Percentiles rank a stretch among this genome's conserved stretches.
phyloP scores from a whole-genome alignment of 208 protist genomes.

The Strigomonas oncopelti region DNA sequence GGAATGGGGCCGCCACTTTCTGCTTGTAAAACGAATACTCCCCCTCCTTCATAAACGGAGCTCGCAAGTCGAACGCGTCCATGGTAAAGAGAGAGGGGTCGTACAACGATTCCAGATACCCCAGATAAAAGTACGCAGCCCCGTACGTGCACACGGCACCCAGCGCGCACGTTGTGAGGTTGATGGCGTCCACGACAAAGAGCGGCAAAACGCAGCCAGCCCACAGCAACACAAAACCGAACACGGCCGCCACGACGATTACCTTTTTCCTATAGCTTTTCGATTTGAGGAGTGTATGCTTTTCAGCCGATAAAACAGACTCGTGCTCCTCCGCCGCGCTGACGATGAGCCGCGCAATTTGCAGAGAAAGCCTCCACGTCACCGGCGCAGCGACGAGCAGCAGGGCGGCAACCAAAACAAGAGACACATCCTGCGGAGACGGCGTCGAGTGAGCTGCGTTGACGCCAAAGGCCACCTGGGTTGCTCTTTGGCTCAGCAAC shows the following conservation, averaged over 20 bases:
- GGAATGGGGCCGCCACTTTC: slow-evolving; percentile 12
- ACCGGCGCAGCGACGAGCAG: background rate
- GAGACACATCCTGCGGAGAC: background rate
- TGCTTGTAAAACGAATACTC: slow-evolving; percentile 22
- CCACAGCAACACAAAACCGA: slow-evolving; percentile 15
- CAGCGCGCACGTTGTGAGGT: slow-evolving; percentile 8
- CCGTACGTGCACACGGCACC: background rate
- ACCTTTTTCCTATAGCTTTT: background rate
- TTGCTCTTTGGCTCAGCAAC: slow-evolving; percentile 15
- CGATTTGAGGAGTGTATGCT: background rate
- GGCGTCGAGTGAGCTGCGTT: background rate
- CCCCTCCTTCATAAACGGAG: slow-evolving; percentile 22
- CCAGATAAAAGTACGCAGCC: background rate
- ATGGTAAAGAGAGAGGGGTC: background rate
- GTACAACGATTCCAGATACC: background rate
- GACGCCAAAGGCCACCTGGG: background rate
- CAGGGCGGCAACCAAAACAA: background rate
- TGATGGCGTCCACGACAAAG: slow-evolving; percentile 38
- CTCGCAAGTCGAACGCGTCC: slow-evolving; percentile 22
- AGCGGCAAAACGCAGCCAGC: slow-evolving; percentile 26
- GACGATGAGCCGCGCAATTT: slow-evolving; percentile 1
- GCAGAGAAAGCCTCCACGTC: background rate
- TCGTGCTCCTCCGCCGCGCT: background rate
- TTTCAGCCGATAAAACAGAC: background rate
- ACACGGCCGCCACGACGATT: slow-evolving; percentile 2